Evolutionary conservation across 1,284 basidiomycete genomes (phyloP).

Genomic region (Exobasidium rhododendri): DNA sequence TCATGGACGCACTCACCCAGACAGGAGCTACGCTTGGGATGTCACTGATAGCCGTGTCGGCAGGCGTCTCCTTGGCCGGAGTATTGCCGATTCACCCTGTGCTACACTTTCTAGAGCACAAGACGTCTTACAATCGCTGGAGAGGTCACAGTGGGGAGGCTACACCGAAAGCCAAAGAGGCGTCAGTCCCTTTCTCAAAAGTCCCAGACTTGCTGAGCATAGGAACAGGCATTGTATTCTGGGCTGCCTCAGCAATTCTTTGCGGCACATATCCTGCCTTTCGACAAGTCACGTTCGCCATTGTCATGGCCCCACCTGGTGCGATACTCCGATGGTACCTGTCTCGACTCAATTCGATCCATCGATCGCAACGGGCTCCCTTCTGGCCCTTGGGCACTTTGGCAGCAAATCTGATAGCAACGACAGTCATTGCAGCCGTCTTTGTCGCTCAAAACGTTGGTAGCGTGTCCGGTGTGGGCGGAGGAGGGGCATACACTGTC

Average conservation of each 20-base stretch:
- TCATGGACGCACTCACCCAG: slow-evolving; percentile 50
- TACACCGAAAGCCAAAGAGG: background rate
- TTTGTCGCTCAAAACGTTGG: slow-evolving; percentile 35
- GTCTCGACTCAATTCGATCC: slow-evolving; percentile 66
- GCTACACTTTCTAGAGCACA: background rate
- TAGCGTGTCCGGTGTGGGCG: slow-evolving; percentile 2
- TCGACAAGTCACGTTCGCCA: slow-evolving; percentile 76
- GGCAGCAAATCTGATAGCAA: slow-evolving; percentile 73
- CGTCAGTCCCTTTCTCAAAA: background rate
- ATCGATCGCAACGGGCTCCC: slow-evolving; percentile 69
- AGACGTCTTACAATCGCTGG: background rate
- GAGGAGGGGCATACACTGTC: slow-evolving; percentile 14
- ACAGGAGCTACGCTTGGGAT: slow-evolving; percentile 43
- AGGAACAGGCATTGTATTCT: slow-evolving; percentile 43
- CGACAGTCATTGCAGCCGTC: slow-evolving; percentile 25
- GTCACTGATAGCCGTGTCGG: slow-evolving; percentile 30
- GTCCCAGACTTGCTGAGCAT: slow-evolving; percentile 12
- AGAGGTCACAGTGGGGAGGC: background rate
- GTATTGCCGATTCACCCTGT: slow-evolving; percentile 7
- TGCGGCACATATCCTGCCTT: slow-evolving; percentile 75
- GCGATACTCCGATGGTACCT: slow-evolving; percentile 79
- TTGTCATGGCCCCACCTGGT: slow-evolving; percentile 86
- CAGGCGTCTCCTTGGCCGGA: slow-evolving; percentile 28
- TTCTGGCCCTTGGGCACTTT: slow-evolving; percentile 81
- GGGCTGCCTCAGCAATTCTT: slow-evolving; percentile 64